Evolutionary conservation across 2,329 filamentous ascomycete species (phyloP).

Genomic region (Fusarium subtropicale): DNA sequence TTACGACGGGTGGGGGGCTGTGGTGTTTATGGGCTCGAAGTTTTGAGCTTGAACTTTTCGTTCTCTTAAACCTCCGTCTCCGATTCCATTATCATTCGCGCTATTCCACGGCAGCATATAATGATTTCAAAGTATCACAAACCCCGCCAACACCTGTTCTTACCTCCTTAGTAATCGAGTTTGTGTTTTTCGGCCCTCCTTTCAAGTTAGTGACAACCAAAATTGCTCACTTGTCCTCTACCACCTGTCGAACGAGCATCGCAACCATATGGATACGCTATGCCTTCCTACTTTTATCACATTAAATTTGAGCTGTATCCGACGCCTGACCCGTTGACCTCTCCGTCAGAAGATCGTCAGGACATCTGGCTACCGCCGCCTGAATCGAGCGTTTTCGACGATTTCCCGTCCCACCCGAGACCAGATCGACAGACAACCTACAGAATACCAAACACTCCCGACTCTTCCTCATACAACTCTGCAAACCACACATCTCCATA

Average conservation of each 20-base stretch:
- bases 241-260: conserved; percentile 3
- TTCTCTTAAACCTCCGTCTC: not conserved
- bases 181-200: not conserved
- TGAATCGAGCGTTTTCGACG: conserved; percentile 65
- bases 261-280: conserved; percentile 50
- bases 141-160: conserved; percentile 27
- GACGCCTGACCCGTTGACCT: conserved; percentile 53
- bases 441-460: conserved; percentile 15
- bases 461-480: conserved; percentile 6
- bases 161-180: conserved; percentile 39
- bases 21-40: conserved; percentile 20
- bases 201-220: not conserved
- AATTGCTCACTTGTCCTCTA: not conserved
- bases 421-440: conserved; percentile 38
- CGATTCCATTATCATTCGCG: not conserved
- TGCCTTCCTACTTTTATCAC: conserved; percentile 74
- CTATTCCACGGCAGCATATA: conserved; percentile 19
- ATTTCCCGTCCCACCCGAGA: conserved; percentile 64
- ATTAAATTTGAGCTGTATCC: conserved; percentile 74
- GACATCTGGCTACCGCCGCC: conserved; percentile 64
- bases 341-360: conserved; percentile 19
- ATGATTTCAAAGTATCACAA: conserved; percentile 26
- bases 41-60: conserved; percentile 1
- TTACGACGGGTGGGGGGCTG: conserved; percentile 33
- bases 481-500: conserved; percentile 2